A percentile compares a stretch with the other conserved stretches of the same genome.
These are phyloP conservation scores for Gyromitra esculenta DNA, from an alignment of 2,329 filamentous ascomycete genomes.

Conservation along the genomic window DNA sequence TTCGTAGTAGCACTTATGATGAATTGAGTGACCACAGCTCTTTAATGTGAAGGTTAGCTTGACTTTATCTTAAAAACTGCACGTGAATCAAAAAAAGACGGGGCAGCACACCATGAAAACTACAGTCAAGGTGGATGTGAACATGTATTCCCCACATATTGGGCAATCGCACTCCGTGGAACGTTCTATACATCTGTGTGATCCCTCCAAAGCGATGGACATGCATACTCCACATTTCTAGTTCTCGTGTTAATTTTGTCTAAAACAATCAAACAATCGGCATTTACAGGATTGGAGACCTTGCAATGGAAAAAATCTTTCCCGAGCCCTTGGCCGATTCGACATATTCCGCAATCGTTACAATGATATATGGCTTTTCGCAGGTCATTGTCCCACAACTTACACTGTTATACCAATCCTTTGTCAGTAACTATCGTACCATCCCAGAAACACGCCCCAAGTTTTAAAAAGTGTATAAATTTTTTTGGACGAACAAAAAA, in stretches of 20 bases:
- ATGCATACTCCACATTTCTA: constrained; percentile 94
- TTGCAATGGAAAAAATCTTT: constrained; percentile 99
- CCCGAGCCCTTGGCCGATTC: constrained; percentile 86
- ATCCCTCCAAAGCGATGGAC: constrained; percentile 81
- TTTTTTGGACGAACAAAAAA: neutral
- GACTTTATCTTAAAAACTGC: neutral
- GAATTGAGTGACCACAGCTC: constrained; percentile 93
- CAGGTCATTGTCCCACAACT: constrained; percentile 94
- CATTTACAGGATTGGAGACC: constrained; percentile 64
- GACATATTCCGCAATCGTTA: constrained; percentile 92
- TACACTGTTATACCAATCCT: constrained; percentile 68
- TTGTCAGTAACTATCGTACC: constrained; percentile 25
- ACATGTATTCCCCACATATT: constrained; percentile 96
- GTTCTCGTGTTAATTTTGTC: constrained; percentile 35
- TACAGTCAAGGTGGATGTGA: constrained; percentile 85
- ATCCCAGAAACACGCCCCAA: constrained; percentile 3
- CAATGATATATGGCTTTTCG: constrained; percentile 96
- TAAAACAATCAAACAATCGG: constrained; percentile 2
- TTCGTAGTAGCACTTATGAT: constrained; percentile 85
- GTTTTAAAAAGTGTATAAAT: neutral
- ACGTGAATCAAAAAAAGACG: neutral
- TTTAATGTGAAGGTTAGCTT: constrained; percentile 40
- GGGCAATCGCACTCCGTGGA: constrained; percentile 96
- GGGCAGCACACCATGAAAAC: constrained; percentile 75
- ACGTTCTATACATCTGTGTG: constrained; percentile 92